Conservation (phyloP, 2,329 filamentous ascomycete species). For the Fusarium foetens region DNA sequence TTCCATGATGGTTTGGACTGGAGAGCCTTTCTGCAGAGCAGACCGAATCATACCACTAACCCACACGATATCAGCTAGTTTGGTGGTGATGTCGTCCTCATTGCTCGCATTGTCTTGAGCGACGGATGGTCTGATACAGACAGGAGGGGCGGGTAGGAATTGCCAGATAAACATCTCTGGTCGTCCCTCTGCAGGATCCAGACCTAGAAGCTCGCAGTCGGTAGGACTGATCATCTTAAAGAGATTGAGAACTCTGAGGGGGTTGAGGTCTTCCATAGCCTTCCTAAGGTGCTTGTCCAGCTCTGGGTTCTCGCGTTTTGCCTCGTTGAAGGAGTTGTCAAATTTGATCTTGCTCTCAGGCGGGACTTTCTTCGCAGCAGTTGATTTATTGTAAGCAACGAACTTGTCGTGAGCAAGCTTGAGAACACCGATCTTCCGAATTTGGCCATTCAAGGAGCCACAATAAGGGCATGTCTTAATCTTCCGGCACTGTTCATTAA, state of each 20-base stretch:
- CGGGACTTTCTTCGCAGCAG: constrained; percentile 82
- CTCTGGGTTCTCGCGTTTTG: constrained; percentile 80
- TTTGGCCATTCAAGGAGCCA: constrained; percentile 84
- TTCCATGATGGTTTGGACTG: constrained; percentile 92
- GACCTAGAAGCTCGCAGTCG: constrained; percentile 90
- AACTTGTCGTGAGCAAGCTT: constrained; percentile 97
- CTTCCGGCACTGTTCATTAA: constrained; percentile 91
- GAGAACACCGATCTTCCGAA: constrained; percentile 90
- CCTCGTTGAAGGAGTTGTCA: constrained; percentile 84
- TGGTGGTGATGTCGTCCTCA: constrained; percentile 96
- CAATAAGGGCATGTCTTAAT: constrained; percentile 85
- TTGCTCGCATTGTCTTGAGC: constrained; percentile 92
- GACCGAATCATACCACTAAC: constrained; percentile 89
- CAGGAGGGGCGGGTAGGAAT: constrained; percentile 90
- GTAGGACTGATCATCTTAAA: constrained; percentile 87
- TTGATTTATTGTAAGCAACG: constrained; percentile 86
- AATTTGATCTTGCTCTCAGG: constrained; percentile 86
- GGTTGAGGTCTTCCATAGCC: constrained; percentile 94
- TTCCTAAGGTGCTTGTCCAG: constrained; percentile 92
- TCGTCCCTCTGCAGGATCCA: constrained; percentile 85
- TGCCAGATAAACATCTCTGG: constrained; percentile 99
- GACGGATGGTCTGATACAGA: constrained; percentile 93
- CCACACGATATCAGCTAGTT: constrained; percentile 95
- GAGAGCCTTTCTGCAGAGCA: constrained; percentile 83
- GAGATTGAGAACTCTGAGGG: constrained; percentile 86